Conservation (phyloP, 345 rosid genomes). For the Hypericum androsaemum region DNA sequence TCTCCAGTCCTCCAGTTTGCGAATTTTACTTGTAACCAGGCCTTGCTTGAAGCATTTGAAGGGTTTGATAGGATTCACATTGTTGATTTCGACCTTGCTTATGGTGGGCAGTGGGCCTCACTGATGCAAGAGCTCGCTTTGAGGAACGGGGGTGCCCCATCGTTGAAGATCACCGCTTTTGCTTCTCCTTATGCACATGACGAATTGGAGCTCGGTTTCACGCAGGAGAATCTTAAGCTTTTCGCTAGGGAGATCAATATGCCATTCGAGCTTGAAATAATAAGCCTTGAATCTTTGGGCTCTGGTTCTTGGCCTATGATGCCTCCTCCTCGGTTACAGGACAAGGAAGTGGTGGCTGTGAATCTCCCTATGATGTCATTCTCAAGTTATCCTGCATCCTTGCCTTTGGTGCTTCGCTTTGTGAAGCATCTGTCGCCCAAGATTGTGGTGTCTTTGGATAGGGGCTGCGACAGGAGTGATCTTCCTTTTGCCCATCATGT, state of each 20-base stretch:
- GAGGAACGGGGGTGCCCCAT: constrained; percentile 39
- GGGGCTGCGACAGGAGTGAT: constrained; percentile 19
- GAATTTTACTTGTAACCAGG: constrained; percentile 50
- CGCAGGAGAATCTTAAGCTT: constrained; percentile 54
- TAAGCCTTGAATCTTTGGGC: constrained; percentile 43
- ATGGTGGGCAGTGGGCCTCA: constrained; percentile 62
- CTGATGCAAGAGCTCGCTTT: constrained; percentile 42
- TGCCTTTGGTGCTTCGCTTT: constrained; percentile 19
- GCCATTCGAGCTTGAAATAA: constrained; percentile 54
- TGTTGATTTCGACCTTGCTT: constrained; percentile 47
- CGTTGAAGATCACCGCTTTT: constrained; percentile 59
- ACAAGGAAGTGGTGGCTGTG: constrained; percentile 56
- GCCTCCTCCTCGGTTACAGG: constrained; percentile 14
- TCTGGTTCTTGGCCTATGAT: constrained; percentile 35
- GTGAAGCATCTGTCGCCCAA: constrained; percentile 21
- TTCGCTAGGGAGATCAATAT: constrained; percentile 69
- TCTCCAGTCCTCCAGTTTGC: constrained; percentile 44
- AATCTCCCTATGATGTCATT: constrained; percentile 59
- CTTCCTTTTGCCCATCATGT: constrained; percentile 21
- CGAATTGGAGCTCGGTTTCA: constrained; percentile 57
- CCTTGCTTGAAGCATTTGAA: constrained; percentile 38
- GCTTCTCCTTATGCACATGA: constrained; percentile 47
- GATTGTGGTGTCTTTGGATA: constrained; percentile 19
- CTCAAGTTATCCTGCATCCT: constrained; percentile 38
- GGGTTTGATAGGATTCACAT: constrained; percentile 37